Evolutionary conservation across 345 rosid genomes (phyloP), one percentile per base, ranked within the genome.

Genomic region (Populus deltoides): DNA sequence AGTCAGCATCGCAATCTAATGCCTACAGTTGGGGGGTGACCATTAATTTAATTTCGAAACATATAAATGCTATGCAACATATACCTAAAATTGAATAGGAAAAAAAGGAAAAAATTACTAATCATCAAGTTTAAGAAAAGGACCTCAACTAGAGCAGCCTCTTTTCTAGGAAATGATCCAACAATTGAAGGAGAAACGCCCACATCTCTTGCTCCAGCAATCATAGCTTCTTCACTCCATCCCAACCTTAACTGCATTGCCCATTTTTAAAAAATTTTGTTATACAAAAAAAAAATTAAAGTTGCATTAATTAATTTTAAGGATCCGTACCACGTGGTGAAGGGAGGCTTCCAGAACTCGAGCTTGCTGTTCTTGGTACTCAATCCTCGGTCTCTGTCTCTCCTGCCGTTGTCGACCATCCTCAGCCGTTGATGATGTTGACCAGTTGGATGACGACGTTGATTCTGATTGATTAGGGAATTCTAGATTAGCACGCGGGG

Each of bases 71-170:
- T 47, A 47, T 12, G 51, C 45, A 53, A 5, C 68, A 39, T 47
- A 47, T 47, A 47, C 18, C 51, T 47, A 47, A 47, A 12, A 13
- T 47, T 47, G 17, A 47, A 12, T 47, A 0, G 45, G 45, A 41
- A 2, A 41, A 10, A 15, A 41, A 41, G 45, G 1, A 10, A 41
- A 2, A 41, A 41, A 10, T 2, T 41, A 2, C 45, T 10, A 10
- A 41, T 36, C n/a, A 39, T 16, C 18, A 4, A 39, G 22, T 35
- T 31, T 5, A 29, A 43, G 69, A 70, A 43, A 22, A 22, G 47
- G 68, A 95, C 99, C 98, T 96, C 99, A 25, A 93, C 94, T 12
- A 96, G 87, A 3, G 93, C 92, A 39, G 97, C 97, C 83, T 92
- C 98, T 86, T 91, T 93, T 70, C 97, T 85, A 1, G 97, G 89